Percentiles rank a stretch among this genome's conserved stretches.
phyloP scores from a whole-genome alignment of 2,329 filamentous ascomycete species.

The Fusarium robinianum region DNA sequence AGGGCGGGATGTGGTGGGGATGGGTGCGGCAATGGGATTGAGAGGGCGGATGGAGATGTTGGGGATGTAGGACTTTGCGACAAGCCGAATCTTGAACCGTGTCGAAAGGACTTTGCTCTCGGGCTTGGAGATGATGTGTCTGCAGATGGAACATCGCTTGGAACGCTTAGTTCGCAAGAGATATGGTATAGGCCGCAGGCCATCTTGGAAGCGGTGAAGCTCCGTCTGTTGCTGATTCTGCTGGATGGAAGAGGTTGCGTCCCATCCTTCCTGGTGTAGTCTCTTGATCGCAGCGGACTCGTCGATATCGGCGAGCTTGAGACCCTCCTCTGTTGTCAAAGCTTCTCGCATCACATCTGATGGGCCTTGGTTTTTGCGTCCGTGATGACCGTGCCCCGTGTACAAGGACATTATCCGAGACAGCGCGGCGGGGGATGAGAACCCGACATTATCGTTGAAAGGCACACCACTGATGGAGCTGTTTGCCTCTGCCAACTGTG shows the following conservation, averaged over 20 bases:
- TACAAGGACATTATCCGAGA: slow-evolving; percentile 92
- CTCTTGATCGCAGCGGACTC: slow-evolving; percentile 65
- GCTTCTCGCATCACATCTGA: slow-evolving; percentile 82
- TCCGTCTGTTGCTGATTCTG: slow-evolving; percentile 56
- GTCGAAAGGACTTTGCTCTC: slow-evolving; percentile 88
- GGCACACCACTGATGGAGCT: slow-evolving; percentile 55
- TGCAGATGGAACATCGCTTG: slow-evolving; percentile 89
- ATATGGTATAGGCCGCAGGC: slow-evolving; percentile 80
- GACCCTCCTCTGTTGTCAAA: slow-evolving; percentile 69
- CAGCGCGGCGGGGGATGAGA: slow-evolving; percentile 78
- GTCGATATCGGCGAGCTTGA: slow-evolving; percentile 64
- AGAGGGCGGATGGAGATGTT: slow-evolving; percentile 74
- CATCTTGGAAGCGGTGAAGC: slow-evolving; percentile 67
- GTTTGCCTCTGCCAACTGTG: slow-evolving; percentile 70
- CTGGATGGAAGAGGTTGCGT: slow-evolving; percentile 58
- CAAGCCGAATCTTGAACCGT: slow-evolving; percentile 88
- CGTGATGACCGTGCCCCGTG: slow-evolving; percentile 65
- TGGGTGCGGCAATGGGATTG: slow-evolving; percentile 43
- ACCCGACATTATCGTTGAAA: slow-evolving; percentile 49
- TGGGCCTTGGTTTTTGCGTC: slow-evolving; percentile 69
- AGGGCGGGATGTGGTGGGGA: slow-evolving; percentile 44
- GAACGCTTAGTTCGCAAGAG: slow-evolving; percentile 89
- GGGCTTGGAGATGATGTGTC: slow-evolving; percentile 93
- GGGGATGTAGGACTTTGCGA: slow-evolving; percentile 88
- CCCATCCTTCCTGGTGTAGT: slow-evolving; percentile 64